phyloP scores from a whole-genome alignment of 169 alveolate species.

The Cryptosporidium felis region DNA sequence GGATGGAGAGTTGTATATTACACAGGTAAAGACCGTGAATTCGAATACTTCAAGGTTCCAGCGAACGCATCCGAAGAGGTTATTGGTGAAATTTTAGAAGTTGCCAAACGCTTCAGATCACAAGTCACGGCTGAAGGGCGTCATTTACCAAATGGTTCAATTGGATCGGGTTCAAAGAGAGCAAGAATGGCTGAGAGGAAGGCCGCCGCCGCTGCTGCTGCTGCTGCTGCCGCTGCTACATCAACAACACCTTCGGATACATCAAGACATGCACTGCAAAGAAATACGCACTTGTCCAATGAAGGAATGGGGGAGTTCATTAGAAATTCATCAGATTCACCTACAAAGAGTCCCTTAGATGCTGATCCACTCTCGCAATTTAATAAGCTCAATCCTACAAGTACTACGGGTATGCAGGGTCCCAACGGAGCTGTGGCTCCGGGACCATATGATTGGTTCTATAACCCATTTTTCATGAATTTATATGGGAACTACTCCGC shows the following conservation, averaged over 20 bases:
- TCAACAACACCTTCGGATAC: background rate
- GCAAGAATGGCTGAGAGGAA: conserved; percentile 66
- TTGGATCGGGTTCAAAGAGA: conserved; percentile 62
- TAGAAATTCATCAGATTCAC: conserved; percentile 2
- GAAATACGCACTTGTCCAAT: background rate
- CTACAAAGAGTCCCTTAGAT: conserved; percentile 20
- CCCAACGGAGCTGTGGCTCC: conserved; percentile 4
- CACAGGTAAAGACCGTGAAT: conserved; percentile 69
- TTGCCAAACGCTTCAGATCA: conserved; percentile 60
- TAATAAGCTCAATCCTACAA: background rate
- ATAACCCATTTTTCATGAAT: conserved; percentile 49
- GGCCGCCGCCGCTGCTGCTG: conserved; percentile 60
- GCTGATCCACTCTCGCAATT: conserved; percentile 21
- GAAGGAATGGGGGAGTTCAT: conserved; percentile 15
- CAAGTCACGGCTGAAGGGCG: conserved; percentile 70
- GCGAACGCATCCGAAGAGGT: conserved; percentile 66
- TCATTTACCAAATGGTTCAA: conserved; percentile 66
- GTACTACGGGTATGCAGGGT: background rate
- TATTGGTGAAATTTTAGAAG: conserved; percentile 62
- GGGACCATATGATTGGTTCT: conserved; percentile 54
- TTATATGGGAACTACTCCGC: conserved; percentile 67
- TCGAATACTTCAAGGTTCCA: conserved; percentile 63
- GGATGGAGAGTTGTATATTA: conserved; percentile 71
- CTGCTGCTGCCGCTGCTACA: conserved; percentile 54
- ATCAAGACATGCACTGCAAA: background rate